Evolutionary conservation across 2,329 filamentous ascomycete species (phyloP), one percentile per base, ranked within the genome.

Genomic region (Bipolaris gigantea): DNA sequence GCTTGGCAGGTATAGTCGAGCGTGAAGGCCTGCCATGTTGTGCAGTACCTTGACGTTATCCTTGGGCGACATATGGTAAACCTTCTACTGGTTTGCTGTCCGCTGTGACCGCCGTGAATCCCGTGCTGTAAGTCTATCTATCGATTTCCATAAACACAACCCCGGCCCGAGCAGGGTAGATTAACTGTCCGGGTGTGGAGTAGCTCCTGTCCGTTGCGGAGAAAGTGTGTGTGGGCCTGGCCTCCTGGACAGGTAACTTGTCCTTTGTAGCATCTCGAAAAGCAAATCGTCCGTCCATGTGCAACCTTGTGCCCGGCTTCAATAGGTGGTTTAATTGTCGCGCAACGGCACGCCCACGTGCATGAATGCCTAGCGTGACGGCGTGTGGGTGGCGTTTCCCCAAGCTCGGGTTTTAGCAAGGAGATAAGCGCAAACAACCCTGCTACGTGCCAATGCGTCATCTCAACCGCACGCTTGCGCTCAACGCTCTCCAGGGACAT

Each of bases 371-470:
- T 45, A 21, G 42, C 42, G 42, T 32, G 19, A 30, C 30, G 42
- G 30, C 32, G 32, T n/a, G 32, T 13, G 19, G 7, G 25, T 45
- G 18, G 42, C 33, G 33, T 18, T 44, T 21, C 16, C 25, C 41
- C 27, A 44, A 13, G 27, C 33, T 36, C 43, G 43, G 43, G 10
- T 11, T 16, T 46, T 46, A 46, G 33, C 43, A 36, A 46, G 43
- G 43, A 46, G 32, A 46, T 46, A 46, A 46, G 43, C 33, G 33
- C 43, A 25, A 25, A 25, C 25, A 25, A 46, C 36, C 10, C 32
- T 21, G 36, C 10, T 21, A 46, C 10, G 27, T 30, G 27, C 33
- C 50, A 50, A 41, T 51, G 48, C 48, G 50, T 57, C 51, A 54
- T 48, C 33, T 18, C 43, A 46, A 46, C 43, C 21, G 21, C 43